Conservation (phyloP, 2,329 filamentous ascomycete species). For the Fusarium continuum region DNA sequence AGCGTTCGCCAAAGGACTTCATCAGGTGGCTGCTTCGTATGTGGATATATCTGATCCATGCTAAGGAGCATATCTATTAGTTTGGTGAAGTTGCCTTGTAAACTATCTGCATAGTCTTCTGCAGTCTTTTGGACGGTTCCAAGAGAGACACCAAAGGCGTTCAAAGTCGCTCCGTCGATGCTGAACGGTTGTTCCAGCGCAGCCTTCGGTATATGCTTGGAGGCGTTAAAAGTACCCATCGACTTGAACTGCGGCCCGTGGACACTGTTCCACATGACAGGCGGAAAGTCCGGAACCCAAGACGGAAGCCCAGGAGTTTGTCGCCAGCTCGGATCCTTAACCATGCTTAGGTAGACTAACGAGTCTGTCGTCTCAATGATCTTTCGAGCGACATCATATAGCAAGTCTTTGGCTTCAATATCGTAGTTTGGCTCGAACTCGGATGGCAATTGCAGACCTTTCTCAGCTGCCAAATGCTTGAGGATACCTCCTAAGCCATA, state of each 20-base stretch:
- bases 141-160: not conserved
- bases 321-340: not conserved
- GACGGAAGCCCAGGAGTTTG: not conserved
- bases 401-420: not conserved
- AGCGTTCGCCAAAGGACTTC: slow-evolving; percentile 3
- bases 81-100: not conserved
- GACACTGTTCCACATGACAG: not conserved
- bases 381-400: not conserved
- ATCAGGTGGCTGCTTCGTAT: not conserved
- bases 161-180: fast-evolving
- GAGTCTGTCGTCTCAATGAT: slow-evolving; percentile 3
- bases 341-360: not conserved
- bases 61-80: not conserved
- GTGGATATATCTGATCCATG: not conserved
- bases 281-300: not conserved
- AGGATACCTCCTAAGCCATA: not conserved
- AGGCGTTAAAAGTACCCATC: not conserved
- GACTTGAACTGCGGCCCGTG: not conserved
- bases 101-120: not conserved
- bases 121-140: not conserved
- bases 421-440: not conserved
- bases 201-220: not conserved
- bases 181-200: not conserved
- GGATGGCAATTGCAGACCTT: fast-evolving
- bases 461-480: not conserved